Conservation (phyloP, 345 rosid species). For the Camelina laxa region DNA sequence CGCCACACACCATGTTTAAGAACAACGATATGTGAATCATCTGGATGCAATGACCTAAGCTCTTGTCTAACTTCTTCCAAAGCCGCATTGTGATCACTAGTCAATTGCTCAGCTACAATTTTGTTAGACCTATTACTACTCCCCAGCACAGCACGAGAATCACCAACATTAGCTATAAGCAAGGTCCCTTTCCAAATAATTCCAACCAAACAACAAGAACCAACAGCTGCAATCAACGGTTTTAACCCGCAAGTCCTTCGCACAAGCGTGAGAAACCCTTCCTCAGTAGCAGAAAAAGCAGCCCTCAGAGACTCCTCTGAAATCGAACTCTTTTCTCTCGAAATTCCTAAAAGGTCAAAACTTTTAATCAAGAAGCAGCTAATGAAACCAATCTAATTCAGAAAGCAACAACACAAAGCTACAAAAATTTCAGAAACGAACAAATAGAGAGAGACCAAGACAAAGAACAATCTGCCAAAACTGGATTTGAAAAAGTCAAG, state of each 20-base stretch:
- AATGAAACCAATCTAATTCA: background rate
- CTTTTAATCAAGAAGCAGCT: conserved; percentile 25
- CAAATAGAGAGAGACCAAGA: conserved; percentile 25
- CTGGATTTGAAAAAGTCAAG: conserved; percentile 28
- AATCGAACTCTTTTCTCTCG: conserved; percentile 60
- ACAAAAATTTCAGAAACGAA: conserved; percentile 31
- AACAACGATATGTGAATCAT: conserved; percentile 80
- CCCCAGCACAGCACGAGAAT: conserved; percentile 83
- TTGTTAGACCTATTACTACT: conserved; percentile 58
- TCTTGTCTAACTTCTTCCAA: conserved; percentile 91
- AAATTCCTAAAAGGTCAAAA: conserved; percentile 55
- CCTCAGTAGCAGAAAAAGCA: conserved; percentile 84
- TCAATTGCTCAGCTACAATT: conserved; percentile 81
- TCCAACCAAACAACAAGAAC: conserved; percentile 94
- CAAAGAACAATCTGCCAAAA: conserved; percentile 23
- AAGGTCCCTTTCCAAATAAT: conserved; percentile 83
- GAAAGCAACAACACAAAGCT: conserved; percentile 25
- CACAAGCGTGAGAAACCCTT: conserved; percentile 89
- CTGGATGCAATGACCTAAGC: conserved; percentile 83
- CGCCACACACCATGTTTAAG: conserved; percentile 97
- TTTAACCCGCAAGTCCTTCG: conserved; percentile 66
- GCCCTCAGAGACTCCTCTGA: conserved; percentile 72
- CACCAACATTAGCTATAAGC: conserved; percentile 87
- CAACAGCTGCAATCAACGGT: conserved; percentile 84
- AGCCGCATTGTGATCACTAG: conserved; percentile 85